Evolutionary conservation across 2,329 filamentous ascomycete genomes (phyloP).

Genomic region (Fusarium odoratissimum): DNA sequence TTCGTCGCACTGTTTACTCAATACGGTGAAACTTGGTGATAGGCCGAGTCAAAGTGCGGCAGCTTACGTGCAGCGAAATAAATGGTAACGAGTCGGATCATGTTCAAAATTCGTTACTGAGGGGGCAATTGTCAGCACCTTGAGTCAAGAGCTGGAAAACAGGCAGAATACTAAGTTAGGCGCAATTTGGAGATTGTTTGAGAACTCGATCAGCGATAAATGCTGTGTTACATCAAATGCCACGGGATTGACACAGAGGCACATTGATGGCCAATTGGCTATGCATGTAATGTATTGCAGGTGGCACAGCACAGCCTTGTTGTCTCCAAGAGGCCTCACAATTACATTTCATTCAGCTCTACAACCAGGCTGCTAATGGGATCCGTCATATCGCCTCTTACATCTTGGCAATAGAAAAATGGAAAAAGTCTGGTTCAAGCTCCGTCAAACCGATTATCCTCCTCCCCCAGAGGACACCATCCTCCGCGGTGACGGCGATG

Average conservation of each 20-base stretch:
- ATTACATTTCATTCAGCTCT: fast-evolving
- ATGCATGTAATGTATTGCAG: neutral
- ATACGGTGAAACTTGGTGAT: neutral
- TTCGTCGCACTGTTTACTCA: neutral
- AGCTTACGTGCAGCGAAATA: neutral
- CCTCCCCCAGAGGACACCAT: neutral
- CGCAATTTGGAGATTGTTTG: no score
- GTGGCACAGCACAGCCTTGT: neutral
- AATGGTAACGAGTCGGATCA: neutral
- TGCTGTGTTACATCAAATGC: fast-evolving
- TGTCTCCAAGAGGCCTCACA: neutral
- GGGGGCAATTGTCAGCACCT: neutral
- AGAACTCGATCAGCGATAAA: no score
- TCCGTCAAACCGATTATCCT: neutral
- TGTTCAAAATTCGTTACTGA: neutral
- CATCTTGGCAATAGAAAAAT: neutral
- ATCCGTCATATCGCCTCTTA: fast-evolving
- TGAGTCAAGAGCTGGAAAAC: no score
- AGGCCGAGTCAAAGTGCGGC: neutral
- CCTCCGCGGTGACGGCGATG: neutral
- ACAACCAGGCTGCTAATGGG: fast-evolving
- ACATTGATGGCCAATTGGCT: neutral
- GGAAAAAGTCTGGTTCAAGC: conserved; percentile 12
- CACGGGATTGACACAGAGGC: fast-evolving
- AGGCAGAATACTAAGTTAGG: no score